Percentiles rank a stretch among this genome's conserved stretches.
Evolutionary conservation across 2,329 filamentous ascomycete genomes (phyloP).

Genomic region (Pochonia chlamydosporia): DNA sequence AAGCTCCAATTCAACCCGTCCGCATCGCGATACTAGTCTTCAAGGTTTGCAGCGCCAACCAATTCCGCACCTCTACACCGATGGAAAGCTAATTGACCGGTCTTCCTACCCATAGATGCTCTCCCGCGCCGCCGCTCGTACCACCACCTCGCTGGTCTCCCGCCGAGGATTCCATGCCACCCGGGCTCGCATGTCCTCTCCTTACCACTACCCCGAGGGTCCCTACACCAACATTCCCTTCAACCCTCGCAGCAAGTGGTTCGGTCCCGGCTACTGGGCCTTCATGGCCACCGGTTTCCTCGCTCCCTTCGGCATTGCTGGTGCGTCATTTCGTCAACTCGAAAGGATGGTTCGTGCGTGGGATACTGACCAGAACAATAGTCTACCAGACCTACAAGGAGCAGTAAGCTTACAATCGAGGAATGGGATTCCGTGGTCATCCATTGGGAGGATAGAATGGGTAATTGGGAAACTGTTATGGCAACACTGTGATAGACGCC

Average conservation of each 20-base stretch:
- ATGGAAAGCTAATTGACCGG: conserved; percentile 34
- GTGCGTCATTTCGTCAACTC: conserved; percentile 36
- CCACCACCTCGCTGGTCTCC: conserved; percentile 64
- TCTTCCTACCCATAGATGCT: conserved; percentile 60
- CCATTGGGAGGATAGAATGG: conserved; percentile 15
- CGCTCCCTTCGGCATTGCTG: conserved; percentile 57
- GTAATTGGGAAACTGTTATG: conserved; percentile 20
- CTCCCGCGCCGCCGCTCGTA: conserved; percentile 61
- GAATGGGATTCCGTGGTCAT: conserved; percentile 11
- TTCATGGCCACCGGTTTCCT: conserved; percentile 56
- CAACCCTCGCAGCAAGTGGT: conserved; percentile 87
- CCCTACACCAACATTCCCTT: conserved; percentile 94
- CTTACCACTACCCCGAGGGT: conserved; percentile 98
- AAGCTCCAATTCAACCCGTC: conserved; percentile 19
- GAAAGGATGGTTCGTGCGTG: not conserved
- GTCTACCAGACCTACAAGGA: conserved; percentile 43
- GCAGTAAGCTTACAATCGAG: conserved; percentile 21
- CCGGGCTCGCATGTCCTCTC: conserved; percentile 76
- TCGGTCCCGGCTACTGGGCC: conserved; percentile 75
- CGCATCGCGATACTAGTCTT: conserved; percentile 13
- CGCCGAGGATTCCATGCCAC: conserved; percentile 94
- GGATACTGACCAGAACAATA: conserved; percentile 19
- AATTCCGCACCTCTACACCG: not conserved
- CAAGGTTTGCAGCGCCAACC: conserved; percentile 14
- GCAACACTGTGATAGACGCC: conserved; percentile 26